Evolutionary conservation across 2,329 filamentous ascomycete genomes (phyloP).

Genomic region (Xylaria multiplex): DNA sequence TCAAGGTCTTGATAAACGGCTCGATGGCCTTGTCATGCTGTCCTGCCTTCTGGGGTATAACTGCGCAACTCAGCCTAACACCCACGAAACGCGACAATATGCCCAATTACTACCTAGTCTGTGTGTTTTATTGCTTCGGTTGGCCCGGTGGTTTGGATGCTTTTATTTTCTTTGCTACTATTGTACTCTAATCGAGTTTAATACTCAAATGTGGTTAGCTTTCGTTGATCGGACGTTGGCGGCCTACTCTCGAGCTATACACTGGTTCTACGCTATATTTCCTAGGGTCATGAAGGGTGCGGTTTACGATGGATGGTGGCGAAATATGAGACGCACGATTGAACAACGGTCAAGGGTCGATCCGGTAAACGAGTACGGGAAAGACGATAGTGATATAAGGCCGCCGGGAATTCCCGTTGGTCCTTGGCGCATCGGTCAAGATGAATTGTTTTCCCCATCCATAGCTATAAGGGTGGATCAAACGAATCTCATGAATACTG

Average conservation of each 20-base stretch:
- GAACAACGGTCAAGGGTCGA: slow-evolving; percentile 13
- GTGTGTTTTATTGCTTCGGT: slow-evolving; percentile 32
- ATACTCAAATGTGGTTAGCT: slow-evolving; percentile 26
- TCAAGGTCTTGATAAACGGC: background rate
- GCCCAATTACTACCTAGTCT: slow-evolving; percentile 10
- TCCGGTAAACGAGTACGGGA: slow-evolving; percentile 21
- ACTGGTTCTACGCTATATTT: slow-evolving; percentile 31
- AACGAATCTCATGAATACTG: slow-evolving; percentile 10
- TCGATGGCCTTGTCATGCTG: background rate
- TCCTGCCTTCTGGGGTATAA: background rate
- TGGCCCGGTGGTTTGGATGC: slow-evolving; percentile 38
- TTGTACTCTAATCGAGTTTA: slow-evolving; percentile 34
- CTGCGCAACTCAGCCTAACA: background rate
- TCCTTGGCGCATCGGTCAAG: background rate
- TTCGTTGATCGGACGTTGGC: slow-evolving; percentile 26
- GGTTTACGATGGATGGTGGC: background rate
- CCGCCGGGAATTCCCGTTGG: background rate
- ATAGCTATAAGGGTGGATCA: slow-evolving; percentile 3
- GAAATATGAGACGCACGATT: slow-evolving; percentile 11
- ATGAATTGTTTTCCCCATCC: slow-evolving; percentile 1
- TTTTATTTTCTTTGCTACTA: slow-evolving; percentile 38
- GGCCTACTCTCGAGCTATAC: slow-evolving; percentile 26
- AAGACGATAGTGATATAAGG: slow-evolving; percentile 5
- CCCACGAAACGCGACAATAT: background rate
- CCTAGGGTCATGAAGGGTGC: slow-evolving; percentile 13